Base-by-base conservation (phyloP, 805 yeast species). In the Candida maesae region DNA sequence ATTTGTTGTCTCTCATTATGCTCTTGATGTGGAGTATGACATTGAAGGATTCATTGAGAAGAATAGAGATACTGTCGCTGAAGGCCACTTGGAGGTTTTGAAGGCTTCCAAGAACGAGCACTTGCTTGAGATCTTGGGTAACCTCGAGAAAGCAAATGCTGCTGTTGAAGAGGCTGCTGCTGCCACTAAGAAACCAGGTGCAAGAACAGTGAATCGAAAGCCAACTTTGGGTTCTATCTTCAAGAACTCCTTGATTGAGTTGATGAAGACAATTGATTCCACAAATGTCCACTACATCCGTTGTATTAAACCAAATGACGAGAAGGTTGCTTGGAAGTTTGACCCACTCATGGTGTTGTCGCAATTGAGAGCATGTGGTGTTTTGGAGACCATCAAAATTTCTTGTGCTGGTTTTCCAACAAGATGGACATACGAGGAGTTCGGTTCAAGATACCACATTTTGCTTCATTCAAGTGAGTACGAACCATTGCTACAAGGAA, bases 371-470 rank as follows among this genome's bases (percentile, higher is more conserved):
- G 99, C 99, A 6, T 91, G 99, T 72, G 99, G 99, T 83, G 98
- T 91, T 35, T 71, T 91, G 52, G 99, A 93, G 62, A 93, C 99
- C 2, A 91, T 91, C 59, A 73, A 96, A 57, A 91, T 91, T 35
- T 90, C 97, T 2, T 90, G 97, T 67, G 97, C 96, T 37, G 99
- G 99, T 30, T 91, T 90, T 74, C 99, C 99, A 14, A 84, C 96
- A 0, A 75, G 97, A 60, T 88, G 96, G 89, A 79, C 95, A 2
- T 93, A 88, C 59, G 89, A 82, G 38, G 98, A 93, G 59, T 91
- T 91, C 69, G 95, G 89, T 15, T 76, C 81, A 48, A 78, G 96
- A 57, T 91, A 89, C 61, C 91, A 88, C 58, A 80, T 90, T 58
- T 71, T 91, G 44, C 79, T 89, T 30, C 76, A 80, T 30, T 83